Conservation (phyloP, 2,329 filamentous ascomycete genomes). For the Parastagonospora nodorum region DNA sequence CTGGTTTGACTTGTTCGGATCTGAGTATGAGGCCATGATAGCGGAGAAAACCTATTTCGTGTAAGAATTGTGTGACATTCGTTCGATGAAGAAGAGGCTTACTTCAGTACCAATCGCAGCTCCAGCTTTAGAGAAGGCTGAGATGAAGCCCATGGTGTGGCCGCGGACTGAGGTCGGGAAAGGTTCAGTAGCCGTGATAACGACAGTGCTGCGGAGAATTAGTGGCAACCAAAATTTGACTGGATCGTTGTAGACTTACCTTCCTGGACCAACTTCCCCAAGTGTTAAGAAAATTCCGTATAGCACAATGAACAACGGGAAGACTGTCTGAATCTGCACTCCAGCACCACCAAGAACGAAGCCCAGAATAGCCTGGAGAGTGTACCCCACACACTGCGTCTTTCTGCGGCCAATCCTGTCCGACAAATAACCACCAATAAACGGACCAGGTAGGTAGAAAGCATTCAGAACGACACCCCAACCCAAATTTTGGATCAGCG, state of each 20-base stretch:
- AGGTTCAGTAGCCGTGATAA: slow-evolving; percentile 27
- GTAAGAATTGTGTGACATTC: neutral
- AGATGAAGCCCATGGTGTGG: slow-evolving; percentile 30
- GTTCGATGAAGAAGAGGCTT: neutral
- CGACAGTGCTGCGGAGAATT: neutral
- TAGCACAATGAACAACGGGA: slow-evolving; percentile 35
- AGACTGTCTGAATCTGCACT: slow-evolving; percentile 35
- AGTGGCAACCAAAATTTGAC: neutral
- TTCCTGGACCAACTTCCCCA: slow-evolving; percentile 31
- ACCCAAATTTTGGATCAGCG: slow-evolving; percentile 26
- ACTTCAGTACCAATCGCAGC: slow-evolving; percentile 29
- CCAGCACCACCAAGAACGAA: slow-evolving; percentile 31
- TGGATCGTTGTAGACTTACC: neutral
- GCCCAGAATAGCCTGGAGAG: slow-evolving; percentile 27
- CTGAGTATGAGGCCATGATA: slow-evolving; percentile 29
- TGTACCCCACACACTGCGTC: slow-evolving; percentile 32
- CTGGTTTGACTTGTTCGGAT: slow-evolving; percentile 30
- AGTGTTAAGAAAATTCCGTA: slow-evolving; percentile 36
- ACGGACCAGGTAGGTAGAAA: slow-evolving; percentile 34
- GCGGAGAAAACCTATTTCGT: slow-evolving; percentile 18
- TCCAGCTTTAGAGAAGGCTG: slow-evolving; percentile 31
- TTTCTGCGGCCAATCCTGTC: slow-evolving; percentile 31
- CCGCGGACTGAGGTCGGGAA: slow-evolving; percentile 34
- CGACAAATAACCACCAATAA: slow-evolving; percentile 32
- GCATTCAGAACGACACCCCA: slow-evolving; percentile 25